These are phyloP conservation scores for Deinandra increscens DNA, from an alignment of 129 eudicot genomes.

Conservation along the genomic window DNA sequence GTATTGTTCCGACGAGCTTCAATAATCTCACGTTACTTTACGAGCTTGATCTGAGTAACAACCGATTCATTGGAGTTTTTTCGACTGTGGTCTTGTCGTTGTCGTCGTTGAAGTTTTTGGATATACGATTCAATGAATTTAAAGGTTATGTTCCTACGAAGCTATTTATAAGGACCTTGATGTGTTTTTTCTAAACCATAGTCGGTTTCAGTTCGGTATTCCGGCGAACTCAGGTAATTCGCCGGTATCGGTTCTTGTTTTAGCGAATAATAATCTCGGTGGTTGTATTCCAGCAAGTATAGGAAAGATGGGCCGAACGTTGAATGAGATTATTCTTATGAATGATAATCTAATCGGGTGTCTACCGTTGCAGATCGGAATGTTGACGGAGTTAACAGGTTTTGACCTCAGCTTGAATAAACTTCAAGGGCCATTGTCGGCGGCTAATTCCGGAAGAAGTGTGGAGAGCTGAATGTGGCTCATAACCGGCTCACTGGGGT, in stretches of 20 bases:
- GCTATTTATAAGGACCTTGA: constrained; percentile 66
- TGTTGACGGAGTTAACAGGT: constrained; percentile 49
- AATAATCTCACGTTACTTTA: constrained; percentile 34
- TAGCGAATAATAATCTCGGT: constrained; percentile 59
- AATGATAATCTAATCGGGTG: constrained; percentile 56
- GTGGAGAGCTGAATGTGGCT: constrained; percentile 74
- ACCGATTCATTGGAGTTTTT: constrained; percentile 52
- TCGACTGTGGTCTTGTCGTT: constrained; percentile 49
- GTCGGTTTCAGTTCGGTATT: constrained; percentile 39
- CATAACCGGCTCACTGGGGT: constrained; percentile 54
- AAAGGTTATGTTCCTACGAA: constrained; percentile 52
- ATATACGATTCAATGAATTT: constrained; percentile 60
- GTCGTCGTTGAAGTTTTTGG: constrained; percentile 48
- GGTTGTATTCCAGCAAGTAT: constrained; percentile 76
- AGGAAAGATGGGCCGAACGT: constrained; percentile 50
- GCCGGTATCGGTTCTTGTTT: constrained; percentile 64
- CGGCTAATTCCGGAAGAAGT: constrained; percentile 40
- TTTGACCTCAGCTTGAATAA: constrained; percentile 62
- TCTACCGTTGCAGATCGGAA: constrained; percentile 62
- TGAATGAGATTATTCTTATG: constrained; percentile 53
- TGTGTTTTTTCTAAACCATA: constrained; percentile 69
- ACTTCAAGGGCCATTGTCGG: constrained; percentile 56
- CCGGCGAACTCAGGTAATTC: constrained; percentile 66
- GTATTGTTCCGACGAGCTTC: constrained; percentile 46
- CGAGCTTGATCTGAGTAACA: constrained; percentile 71